A percentile compares a stretch with the other conserved stretches of the same genome.
Evolutionary conservation across 1,284 basidiomycete genomes (phyloP).

Genomic region (Ceratobasidium sp.): DNA sequence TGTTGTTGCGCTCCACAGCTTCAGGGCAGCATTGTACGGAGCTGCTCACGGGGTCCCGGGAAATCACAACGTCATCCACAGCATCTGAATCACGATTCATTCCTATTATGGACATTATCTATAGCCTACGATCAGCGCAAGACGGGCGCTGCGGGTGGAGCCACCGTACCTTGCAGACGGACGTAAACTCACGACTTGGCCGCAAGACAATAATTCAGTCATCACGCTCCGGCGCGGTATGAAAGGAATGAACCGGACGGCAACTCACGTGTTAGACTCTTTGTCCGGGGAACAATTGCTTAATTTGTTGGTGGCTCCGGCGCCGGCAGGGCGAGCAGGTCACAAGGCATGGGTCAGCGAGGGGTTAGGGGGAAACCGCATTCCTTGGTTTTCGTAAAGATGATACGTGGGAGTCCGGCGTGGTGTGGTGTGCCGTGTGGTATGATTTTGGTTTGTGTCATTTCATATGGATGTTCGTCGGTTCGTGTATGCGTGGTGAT

Average conservation of each 20-base stretch:
- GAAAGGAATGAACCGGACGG: conserved; percentile 11
- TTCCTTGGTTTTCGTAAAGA: too few species aligned
- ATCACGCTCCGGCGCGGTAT: neutral
- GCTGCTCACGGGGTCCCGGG: neutral
- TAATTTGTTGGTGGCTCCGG: neutral
- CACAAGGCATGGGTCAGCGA: neutral
- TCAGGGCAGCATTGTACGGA: neutral
- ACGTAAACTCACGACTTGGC: too few species aligned
- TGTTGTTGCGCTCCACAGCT: neutral
- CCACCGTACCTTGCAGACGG: conserved; percentile 3
- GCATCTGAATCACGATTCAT: neutral
- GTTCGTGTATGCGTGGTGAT: too few species aligned
- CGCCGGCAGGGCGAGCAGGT: neutral
- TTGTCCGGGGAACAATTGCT: conserved; percentile 6
- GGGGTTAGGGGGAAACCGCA: too few species aligned
- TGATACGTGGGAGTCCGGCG: too few species aligned
- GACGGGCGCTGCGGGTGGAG: neutral
- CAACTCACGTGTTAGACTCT: neutral
- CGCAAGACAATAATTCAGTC: neutral
- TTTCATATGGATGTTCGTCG: too few species aligned
- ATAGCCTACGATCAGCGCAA: neutral
- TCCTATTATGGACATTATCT: conserved; percentile 3
- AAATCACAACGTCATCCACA: neutral
- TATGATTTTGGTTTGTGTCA: too few species aligned
- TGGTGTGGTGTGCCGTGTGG: too few species aligned